Percentiles rank a stretch among this genome's conserved stretches.
These are phyloP conservation scores for Aspergillaceae sp. DNA, from an alignment of 2,329 filamentous ascomycete genomes.

Conservation along the genomic window DNA sequence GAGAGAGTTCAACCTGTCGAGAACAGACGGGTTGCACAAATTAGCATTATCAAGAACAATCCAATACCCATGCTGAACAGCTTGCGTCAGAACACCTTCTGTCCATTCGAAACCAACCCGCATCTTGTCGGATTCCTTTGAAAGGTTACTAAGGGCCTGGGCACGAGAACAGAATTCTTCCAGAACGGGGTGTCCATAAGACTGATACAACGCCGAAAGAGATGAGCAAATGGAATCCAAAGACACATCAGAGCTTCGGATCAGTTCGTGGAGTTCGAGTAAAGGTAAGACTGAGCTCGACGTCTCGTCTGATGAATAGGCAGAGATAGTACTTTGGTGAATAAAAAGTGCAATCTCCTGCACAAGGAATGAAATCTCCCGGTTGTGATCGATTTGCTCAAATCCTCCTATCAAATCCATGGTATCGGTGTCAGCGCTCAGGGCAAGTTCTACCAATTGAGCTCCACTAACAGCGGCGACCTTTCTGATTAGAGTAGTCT, in stretches of 20 bases:
- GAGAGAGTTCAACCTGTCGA: conserved; percentile 88
- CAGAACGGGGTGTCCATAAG: conserved; percentile 41
- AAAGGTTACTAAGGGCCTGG: conserved; percentile 43
- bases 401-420: conserved; percentile 97
- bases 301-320: conserved; percentile 17
- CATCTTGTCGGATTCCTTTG: conserved; percentile 52
- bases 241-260: conserved; percentile 20
- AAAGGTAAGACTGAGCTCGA: conserved; percentile 15
- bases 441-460: conserved; percentile 68
- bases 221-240: conserved; percentile 24
- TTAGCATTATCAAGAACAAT: conserved; percentile 95
- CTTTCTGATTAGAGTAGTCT: conserved; percentile 70
- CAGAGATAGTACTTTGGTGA: conserved; percentile 32
- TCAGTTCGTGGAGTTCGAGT: conserved; percentile 24
- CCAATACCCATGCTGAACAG: conserved; percentile 80
- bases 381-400: conserved; percentile 78
- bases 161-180: conserved; percentile 42
- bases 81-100: conserved; percentile 83
- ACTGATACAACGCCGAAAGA: conserved; percentile 28
- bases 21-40: conserved; percentile 85
- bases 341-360: conserved; percentile 46
- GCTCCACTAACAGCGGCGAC: conserved; percentile 73
- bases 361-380: conserved; percentile 58
- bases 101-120: conserved; percentile 86
- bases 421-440: conserved; percentile 92